Evolutionary conservation across 495 filamentous ascomycete genomes (phyloP).

Genomic region (Neurospora hispaniola): DNA sequence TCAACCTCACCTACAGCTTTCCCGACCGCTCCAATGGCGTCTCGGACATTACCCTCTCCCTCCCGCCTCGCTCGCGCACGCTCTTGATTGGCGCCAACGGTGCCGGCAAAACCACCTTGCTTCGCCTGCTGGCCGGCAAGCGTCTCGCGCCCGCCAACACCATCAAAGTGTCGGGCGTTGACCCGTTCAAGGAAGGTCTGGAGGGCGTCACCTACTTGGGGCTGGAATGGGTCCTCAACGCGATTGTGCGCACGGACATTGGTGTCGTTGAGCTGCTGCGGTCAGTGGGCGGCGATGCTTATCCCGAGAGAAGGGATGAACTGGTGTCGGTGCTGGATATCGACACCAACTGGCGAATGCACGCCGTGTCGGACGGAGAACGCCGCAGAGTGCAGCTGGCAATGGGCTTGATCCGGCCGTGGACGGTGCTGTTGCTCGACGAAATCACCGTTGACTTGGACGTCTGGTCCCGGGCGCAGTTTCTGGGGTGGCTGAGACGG

Average conservation of each 20-base stretch:
- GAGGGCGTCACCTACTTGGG: slow-evolving; percentile 96
- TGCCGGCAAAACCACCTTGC: slow-evolving; percentile 92
- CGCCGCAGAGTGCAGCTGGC: slow-evolving; percentile 83
- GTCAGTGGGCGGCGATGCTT: slow-evolving; percentile 71
- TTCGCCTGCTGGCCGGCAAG: slow-evolving; percentile 79
- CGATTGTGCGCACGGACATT: slow-evolving; percentile 90
- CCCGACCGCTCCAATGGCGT: slow-evolving; percentile 69
- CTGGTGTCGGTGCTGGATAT: slow-evolving; percentile 83
- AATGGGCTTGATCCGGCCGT: slow-evolving; percentile 92
- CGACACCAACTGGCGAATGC: slow-evolving; percentile 87
- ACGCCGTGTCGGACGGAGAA: slow-evolving; percentile 84
- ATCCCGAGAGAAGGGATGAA: slow-evolving; percentile 71
- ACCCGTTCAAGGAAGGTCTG: slow-evolving; percentile 80
- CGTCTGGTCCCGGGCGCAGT: slow-evolving; percentile 69
- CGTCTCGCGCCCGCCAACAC: slow-evolving; percentile 68
- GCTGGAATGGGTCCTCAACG: slow-evolving; percentile 97
- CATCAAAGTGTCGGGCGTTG: slow-evolving; percentile 66
- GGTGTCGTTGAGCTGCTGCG: slow-evolving; percentile 74
- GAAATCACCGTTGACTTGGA: slow-evolving; percentile 98
- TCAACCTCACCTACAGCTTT: slow-evolving; percentile 78
- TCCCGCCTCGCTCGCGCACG: slow-evolving; percentile 77
- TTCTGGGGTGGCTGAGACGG: slow-evolving; percentile 73
- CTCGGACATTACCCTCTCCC: slow-evolving; percentile 53
- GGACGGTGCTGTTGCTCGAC: slow-evolving; percentile 82
- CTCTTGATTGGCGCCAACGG: slow-evolving; percentile 95